Base-by-base conservation (phyloP, 2,329 filamentous ascomycete species). In the Xylariaceae sp. region DNA sequence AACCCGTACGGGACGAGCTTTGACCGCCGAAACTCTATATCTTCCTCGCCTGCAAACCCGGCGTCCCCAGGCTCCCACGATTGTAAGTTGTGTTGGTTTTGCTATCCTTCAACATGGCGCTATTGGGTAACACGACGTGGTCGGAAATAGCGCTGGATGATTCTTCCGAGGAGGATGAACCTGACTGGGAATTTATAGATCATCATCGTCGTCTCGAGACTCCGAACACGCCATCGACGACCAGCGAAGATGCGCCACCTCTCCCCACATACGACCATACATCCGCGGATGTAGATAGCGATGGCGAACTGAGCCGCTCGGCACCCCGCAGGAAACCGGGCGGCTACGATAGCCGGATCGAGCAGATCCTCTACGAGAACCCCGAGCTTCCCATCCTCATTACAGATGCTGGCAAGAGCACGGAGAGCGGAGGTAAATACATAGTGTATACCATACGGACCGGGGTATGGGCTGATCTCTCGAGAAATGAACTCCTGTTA, bases 371-470 rank as follows among this genome's bases (percentile, higher is more conserved):
- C 32, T 94, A 95, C 61, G 92, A 98, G 66, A 87, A 95, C 50
- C 89, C 88, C 1, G 83, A 90, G 39, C 75, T 94, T 51, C 82
- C 88, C 44, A 94, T 98, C 50, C 64, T 94, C 44, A 98, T 98
- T 53, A 90, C 85, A 2, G 86, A 95, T 59, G 92, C 94, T 3
- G 92, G 92, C 43, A 98, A 98, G 76, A 96, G 90, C 63, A 68
- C 82, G 46, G 90, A 97, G 62, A 89, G 85, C 50, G 88, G 88
- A 39, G 88, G 89, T 12, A 83, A 87, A 66, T 96, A 87, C 59
- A 98, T 98, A 55, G 89, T 94, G 24, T 98, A 98, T 65, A 96
- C 90, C 9, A 97, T 98, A 56, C 78, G 87, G 50, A 97, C 92
- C 28, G 90, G 88, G 34, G 89, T 95, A 81, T 47, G 76, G 48